Conservation (phyloP, 805 yeast species). For the Hyphopichia homilentoma region DNA sequence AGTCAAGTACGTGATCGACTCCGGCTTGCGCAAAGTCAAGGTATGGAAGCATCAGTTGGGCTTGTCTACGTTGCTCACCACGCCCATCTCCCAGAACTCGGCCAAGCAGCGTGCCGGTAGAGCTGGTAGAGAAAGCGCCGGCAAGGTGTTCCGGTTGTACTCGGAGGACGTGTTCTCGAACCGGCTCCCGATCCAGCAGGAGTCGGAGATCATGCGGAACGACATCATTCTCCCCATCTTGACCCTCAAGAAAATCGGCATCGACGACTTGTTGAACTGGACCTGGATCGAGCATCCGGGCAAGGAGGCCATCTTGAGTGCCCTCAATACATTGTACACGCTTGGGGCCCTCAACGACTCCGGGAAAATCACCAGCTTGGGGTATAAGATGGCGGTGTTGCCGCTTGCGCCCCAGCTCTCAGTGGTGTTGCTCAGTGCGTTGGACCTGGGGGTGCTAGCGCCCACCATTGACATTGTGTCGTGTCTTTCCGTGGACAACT, state of each 20-base stretch:
- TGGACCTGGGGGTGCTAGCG: constrained; percentile 51
- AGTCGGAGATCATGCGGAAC: constrained; percentile 86
- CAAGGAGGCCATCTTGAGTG: constrained; percentile 66
- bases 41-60: constrained; percentile 95
- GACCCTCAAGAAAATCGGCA: constrained; percentile 78
- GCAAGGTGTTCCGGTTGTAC: constrained; percentile 83
- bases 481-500: constrained; percentile 88
- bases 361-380: constrained; percentile 76
- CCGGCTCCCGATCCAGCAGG: constrained; percentile 69
- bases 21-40: constrained; percentile 89
- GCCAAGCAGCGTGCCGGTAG: constrained; percentile 96
- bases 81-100: constrained; percentile 90
- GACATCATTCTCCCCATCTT: constrained; percentile 83
- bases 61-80: constrained; percentile 84
- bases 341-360: constrained; percentile 73
- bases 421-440: constrained; percentile 75
- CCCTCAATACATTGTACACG: constrained; percentile 72
- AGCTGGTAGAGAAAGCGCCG: constrained; percentile 96
- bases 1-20: constrained; percentile 86
- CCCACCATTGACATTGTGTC: constrained; percentile 86
- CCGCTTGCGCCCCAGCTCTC: constrained; percentile 93
- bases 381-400: constrained; percentile 80
- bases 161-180: constrained; percentile 65
- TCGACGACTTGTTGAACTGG: constrained; percentile 82
- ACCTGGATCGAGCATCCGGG: constrained; percentile 93